Base-by-base conservation (phyloP, 2,329 filamentous ascomycete genomes). In the Herpotrichia juniperi region DNA sequence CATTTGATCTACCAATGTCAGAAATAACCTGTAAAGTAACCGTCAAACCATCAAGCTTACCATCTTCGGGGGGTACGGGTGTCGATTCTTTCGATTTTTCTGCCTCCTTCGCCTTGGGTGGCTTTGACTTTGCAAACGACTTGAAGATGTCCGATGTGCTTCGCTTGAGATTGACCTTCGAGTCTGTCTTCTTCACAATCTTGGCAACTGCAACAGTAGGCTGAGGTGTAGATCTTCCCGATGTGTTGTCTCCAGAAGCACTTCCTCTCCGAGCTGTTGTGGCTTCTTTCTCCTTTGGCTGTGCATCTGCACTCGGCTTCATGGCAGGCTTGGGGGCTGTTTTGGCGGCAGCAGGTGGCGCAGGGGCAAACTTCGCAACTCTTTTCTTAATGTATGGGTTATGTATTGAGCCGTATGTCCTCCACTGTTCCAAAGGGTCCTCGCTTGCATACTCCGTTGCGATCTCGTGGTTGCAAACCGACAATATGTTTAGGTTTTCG, bases 51-150 rank as follows among this genome's bases (percentile, higher is more conserved):
- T n/a, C n/a, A n/a, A n/a, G n/a, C 73, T 51, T 61, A 81, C 80
- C 78, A 70, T 87, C 82, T 61, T 83, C 79, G 3, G 75, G 66
- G 40, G 73, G 66, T 9, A 64, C 56, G 25, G 77, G 69, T 1
- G 76, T 74, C 30, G 74, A 61, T 42, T 69, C 71, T 71, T 74
- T 69, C 68, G 78, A 57, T 62, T 74, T 66, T 75, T 80, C 59
- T 59, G 62, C 56, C 17, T 63, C 65, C 63, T 87, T 74, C 6
- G 65, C 60, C 53, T 77, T 90, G 4, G 86, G 78, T n/a, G n/a
- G 37, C 62, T 86, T 87, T 2, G 80, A 72, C 64, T 88, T 90
- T 12, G 90, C 89, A 69, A 96, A 96, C 0, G 90, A 89, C 54
- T 88, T 87, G 80, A 94, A 91, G 22, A 96, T 84, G 53, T 84